Evolutionary conservation across 345 rosid species (phyloP).

Genomic region (Pelargonium nanum): DNA sequence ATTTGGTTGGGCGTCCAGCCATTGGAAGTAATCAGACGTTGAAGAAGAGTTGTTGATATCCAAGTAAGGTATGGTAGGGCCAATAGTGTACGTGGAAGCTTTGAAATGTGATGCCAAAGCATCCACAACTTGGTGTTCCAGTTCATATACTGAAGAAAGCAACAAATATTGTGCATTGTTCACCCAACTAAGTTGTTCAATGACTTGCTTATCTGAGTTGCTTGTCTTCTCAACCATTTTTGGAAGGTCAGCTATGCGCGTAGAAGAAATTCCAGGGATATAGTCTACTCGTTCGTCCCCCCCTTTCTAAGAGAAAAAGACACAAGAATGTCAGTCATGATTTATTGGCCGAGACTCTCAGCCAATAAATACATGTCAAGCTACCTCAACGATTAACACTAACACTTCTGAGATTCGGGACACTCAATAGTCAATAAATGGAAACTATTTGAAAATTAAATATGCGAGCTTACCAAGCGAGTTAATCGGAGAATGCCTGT

Average conservation of each 20-base stretch:
- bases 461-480: neutral
- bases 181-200: conserved; percentile 1
- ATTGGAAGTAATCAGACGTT: conserved; percentile 2
- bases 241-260: conserved; percentile 20
- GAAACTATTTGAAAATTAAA: neutral
- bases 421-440: neutral
- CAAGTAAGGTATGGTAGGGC: conserved; percentile 35
- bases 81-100: conserved; percentile 22
- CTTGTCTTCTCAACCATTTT: conserved; percentile 1
- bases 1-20: conserved; percentile 28
- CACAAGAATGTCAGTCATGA: too few relatives aligned
- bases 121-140: neutral
- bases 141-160: conserved; percentile 6
- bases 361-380: neutral
- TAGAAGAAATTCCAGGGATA: conserved; percentile 26
- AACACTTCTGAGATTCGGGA: neutral
- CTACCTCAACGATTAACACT: neutral
- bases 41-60: conserved; percentile 8
- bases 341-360: too few relatives aligned
- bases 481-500: conserved; percentile 13
- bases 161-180: conserved; percentile 3
- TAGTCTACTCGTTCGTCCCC: conserved; percentile 21
- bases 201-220: neutral
- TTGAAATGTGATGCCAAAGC: conserved; percentile 6
- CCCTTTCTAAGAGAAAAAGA: too few relatives aligned